Percentiles rank a stretch among this genome's conserved stretches.
These are phyloP conservation scores for Melampsora occidentalis DNA, from an alignment of 1,284 basidiomycete genomes.

Conservation along the genomic window DNA sequence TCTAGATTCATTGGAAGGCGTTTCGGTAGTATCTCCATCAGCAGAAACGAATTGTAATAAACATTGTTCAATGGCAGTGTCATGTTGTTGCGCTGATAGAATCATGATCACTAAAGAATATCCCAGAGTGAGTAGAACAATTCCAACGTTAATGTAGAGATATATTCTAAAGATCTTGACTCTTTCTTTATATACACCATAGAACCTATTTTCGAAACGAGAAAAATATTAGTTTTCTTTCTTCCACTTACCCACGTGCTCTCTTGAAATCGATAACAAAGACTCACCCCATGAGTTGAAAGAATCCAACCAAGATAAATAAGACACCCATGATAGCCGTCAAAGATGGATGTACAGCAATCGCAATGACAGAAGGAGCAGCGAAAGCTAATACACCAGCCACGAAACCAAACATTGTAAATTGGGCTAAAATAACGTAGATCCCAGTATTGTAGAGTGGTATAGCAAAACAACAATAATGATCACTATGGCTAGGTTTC, in stretches of 20 bases:
- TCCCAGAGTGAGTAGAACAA: background rate
- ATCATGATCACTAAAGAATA: conserved; percentile 27
- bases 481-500: conserved; percentile 13
- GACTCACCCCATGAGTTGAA: conserved; percentile 35
- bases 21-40: background rate
- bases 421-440: conserved; percentile 38
- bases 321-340: conserved; percentile 32
- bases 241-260: too few species aligned
- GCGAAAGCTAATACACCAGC: conserved; percentile 27
- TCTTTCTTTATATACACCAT: conserved; percentile 40
- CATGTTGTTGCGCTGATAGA: conserved; percentile 30
- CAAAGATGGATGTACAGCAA: conserved; percentile 4
- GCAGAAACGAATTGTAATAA: conserved; percentile 23
- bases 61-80: conserved; percentile 28
- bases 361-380: conserved; percentile 35
- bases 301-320: conserved; percentile 21
- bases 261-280: background rate
- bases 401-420: conserved; percentile 39
- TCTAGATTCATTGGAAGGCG: background rate
- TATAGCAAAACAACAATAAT: conserved; percentile 44
- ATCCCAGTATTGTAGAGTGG: conserved; percentile 41
- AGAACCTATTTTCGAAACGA: conserved; percentile 21
- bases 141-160: background rate
- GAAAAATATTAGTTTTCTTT: background rate
- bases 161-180: conserved; percentile 23